A percentile compares a stretch with the other conserved stretches of the same genome.
Conservation (phyloP, 2,329 filamentous ascomycete genomes). For the Pyrenophora teres region DNA sequence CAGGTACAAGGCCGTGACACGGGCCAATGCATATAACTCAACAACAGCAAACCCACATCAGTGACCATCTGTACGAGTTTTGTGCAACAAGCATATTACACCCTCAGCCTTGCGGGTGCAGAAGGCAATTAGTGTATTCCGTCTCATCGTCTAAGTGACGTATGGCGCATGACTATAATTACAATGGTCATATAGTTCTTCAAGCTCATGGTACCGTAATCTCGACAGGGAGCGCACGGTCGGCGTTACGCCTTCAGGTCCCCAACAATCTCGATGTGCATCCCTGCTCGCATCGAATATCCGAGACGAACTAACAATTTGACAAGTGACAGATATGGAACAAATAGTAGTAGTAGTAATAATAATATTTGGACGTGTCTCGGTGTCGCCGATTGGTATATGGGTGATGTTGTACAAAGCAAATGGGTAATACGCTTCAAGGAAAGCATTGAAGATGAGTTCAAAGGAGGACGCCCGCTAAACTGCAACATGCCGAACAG, state of each 20-base stretch:
- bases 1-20: too few relatives aligned
- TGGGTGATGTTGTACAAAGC: conserved; percentile 5
- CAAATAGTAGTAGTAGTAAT: conserved; percentile 1
- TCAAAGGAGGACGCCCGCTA: conserved; percentile 41
- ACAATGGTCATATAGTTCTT: conserved; percentile 25
- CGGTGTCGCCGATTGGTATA: not conserved
- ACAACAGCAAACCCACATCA: too few relatives aligned
- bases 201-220: conserved; percentile 14
- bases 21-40: too few relatives aligned
- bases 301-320: conserved; percentile 4
- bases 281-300: conserved; percentile 8
- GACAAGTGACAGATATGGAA: conserved; percentile 4
- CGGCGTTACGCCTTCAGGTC: conserved; percentile 9
- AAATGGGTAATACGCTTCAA: conserved; percentile 18
- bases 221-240: conserved; percentile 20
- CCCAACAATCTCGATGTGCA: conserved; percentile 4
- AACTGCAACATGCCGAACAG: conserved; percentile 31
- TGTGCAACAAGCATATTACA: not conserved
- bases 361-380: not conserved
- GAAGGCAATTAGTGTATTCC: conserved; percentile 26
- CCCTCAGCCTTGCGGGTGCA: conserved; percentile 3
- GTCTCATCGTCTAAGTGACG: conserved; percentile 13
- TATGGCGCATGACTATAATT: conserved; percentile 26
- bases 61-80: too few relatives aligned
- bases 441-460: conserved; percentile 6